Evolutionary conservation across 768 basidiomycete species (phyloP).

Genomic region (Cyclocybe cylindracea): DNA sequence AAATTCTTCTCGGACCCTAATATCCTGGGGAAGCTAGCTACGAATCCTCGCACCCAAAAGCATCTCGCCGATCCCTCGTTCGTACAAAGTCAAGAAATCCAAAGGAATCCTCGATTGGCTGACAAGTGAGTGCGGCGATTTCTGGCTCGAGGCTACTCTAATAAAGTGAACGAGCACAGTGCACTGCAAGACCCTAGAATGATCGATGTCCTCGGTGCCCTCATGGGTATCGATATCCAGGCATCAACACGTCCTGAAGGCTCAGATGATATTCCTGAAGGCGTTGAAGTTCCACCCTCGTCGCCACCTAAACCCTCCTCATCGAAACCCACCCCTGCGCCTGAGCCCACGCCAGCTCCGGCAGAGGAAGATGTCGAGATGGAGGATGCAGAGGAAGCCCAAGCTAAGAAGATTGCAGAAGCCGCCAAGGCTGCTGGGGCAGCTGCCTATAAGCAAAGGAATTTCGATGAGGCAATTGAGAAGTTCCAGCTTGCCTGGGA

Average conservation of each 20-base stretch:
- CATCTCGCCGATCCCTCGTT: conserved; percentile 85
- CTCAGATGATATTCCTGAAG: conserved; percentile 76
- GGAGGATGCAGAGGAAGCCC: conserved; percentile 68
- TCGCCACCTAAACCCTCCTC: conserved; percentile 48
- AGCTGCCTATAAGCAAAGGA: conserved; percentile 83
- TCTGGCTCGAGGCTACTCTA: too few relatives aligned
- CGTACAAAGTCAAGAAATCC: conserved; percentile 67
- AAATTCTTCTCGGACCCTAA: conserved; percentile 86
- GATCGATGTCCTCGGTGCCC: conserved; percentile 90
- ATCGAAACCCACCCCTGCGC: conserved; percentile 32
- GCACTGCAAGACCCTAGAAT: conserved; percentile 83
- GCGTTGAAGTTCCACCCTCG: conserved; percentile 39
- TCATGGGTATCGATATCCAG: conserved; percentile 93
- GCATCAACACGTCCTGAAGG: conserved; percentile 84
- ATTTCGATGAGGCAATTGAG: conserved; percentile 75
- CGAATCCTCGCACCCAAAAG: conserved; percentile 83
- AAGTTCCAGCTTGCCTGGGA: conserved; percentile 92
- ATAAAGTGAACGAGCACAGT: conserved; percentile 25
- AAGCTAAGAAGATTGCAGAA: conserved; percentile 76
- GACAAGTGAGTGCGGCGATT: conserved; percentile 41
- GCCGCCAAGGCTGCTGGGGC: conserved; percentile 78
- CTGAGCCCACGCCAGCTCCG: conserved; percentile 30
- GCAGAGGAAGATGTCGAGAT: conserved; percentile 69
- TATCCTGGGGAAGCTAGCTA: conserved; percentile 78
- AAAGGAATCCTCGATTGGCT: conserved; percentile 68